phyloP scores from a whole-genome alignment of 306 rosid genomes.

The Acacia crassicarpa region DNA sequence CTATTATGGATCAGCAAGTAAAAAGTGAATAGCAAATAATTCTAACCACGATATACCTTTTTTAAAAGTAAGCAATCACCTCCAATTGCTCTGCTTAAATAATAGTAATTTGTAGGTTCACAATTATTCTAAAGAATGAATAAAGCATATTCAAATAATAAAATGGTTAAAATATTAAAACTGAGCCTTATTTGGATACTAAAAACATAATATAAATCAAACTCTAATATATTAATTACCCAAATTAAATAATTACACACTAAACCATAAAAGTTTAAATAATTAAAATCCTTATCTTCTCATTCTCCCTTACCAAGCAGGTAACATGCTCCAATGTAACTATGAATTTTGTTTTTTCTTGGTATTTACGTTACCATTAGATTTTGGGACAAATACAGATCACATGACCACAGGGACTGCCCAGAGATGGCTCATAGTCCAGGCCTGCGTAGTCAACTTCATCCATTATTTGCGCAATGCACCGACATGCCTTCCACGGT shows the following conservation, averaged over 20 bases:
- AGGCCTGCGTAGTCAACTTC: conserved; percentile 11
- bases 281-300: background rate
- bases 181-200: background rate
- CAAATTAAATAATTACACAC: background rate
- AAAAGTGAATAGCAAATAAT: background rate
- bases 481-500: background rate
- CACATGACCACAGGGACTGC: background rate
- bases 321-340: background rate
- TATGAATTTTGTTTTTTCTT: background rate
- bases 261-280: background rate
- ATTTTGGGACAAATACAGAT: background rate
- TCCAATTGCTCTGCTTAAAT: background rate
- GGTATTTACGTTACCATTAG: background rate
- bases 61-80: background rate
- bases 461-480: conserved; percentile 20
- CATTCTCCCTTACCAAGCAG: background rate
- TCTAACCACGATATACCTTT: no score
- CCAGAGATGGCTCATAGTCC: background rate
- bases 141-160: background rate
- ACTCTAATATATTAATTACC: background rate
- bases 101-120: background rate
- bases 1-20: background rate
- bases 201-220: background rate
- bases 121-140: background rate
- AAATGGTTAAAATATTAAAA: background rate